A percentile compares a stretch with the other conserved stretches of the same genome.
Conservation (phyloP, 176 grass and related monocot species). For the Carex scoparia region DNA sequence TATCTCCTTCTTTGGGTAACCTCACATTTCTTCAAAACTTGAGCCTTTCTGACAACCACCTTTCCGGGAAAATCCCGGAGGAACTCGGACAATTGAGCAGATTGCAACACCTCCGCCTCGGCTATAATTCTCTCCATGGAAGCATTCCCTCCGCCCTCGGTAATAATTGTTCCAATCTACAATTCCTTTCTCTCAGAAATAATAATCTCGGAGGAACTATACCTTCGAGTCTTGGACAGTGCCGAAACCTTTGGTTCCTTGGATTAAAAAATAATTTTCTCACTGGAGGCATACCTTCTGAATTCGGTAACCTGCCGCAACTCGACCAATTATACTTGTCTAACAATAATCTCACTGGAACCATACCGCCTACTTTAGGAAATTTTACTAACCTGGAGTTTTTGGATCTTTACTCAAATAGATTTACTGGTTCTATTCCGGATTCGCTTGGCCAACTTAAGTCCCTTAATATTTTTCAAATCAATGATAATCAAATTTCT, state of each 20-base stretch:
- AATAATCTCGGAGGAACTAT: slow-evolving; percentile 25
- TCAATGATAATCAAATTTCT: slow-evolving; percentile 22
- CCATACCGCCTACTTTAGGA: slow-evolving; percentile 29
- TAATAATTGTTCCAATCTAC: slow-evolving; percentile 26
- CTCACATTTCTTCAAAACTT: slow-evolving; percentile 30
- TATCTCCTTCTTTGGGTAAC: slow-evolving; percentile 38
- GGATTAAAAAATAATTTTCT: not conserved
- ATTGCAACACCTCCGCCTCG: not conserved
- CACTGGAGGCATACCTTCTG: no score
- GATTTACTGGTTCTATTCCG: not conserved
- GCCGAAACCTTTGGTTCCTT: not conserved
- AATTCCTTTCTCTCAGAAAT: not conserved
- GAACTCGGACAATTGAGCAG: slow-evolving; percentile 13
- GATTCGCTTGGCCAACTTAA: not conserved
- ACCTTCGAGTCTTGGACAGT: slow-evolving; percentile 6
- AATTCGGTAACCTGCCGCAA: no score
- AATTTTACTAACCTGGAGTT: not conserved
- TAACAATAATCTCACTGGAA: not conserved
- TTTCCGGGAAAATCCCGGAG: slow-evolving; percentile 20
- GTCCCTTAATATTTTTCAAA: slow-evolving; percentile 9
- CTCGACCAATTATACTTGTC: no score
- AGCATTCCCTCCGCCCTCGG: slow-evolving; percentile 1
- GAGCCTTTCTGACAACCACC: slow-evolving; percentile 20
- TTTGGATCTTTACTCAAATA: not conserved
- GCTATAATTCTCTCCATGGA: not conserved